A percentile compares a stretch with the other conserved stretches of the same genome.
phyloP scores from a whole-genome alignment of 805 yeast species.

The Priceomyces haplophilus region DNA sequence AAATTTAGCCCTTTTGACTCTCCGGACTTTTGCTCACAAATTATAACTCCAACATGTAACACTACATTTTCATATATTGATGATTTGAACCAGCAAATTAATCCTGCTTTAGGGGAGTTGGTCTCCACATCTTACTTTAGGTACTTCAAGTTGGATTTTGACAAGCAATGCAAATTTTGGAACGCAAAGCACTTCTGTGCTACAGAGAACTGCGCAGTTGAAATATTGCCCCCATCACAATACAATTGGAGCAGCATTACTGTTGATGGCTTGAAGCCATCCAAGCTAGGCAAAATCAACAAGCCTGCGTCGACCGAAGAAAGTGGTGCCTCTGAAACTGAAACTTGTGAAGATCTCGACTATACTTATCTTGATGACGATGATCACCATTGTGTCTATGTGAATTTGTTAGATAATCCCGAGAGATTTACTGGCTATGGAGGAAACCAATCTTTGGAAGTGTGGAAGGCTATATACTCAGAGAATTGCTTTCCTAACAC shows the following conservation, averaged over 20 bases:
- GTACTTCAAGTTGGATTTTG: slow-evolving; percentile 81
- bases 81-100: slow-evolving; percentile 29
- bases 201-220: slow-evolving; percentile 86
- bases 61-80: slow-evolving; percentile 45
- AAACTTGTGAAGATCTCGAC: slow-evolving; percentile 49
- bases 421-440: slow-evolving; percentile 96
- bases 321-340: slow-evolving; percentile 4
- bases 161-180: slow-evolving; percentile 84
- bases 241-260: slow-evolving; percentile 59
- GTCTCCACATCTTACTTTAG: slow-evolving; percentile 79
- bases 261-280: slow-evolving; percentile 66
- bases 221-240: slow-evolving; percentile 61
- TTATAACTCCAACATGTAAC: slow-evolving; percentile 43
- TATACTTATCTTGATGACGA: slow-evolving; percentile 71
- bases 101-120: slow-evolving; percentile 53
- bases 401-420: slow-evolving; percentile 83
- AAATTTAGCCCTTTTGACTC: slow-evolving; percentile 38
- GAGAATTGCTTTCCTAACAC: slow-evolving; percentile 80
- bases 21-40: slow-evolving; percentile 44
- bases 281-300: slow-evolving; percentile 53
- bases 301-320: slow-evolving; percentile 17
- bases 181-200: slow-evolving; percentile 79
- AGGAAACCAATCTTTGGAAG: slow-evolving; percentile 86
- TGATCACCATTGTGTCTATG: slow-evolving; percentile 72
- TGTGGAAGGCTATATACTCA: slow-evolving; percentile 89